Evolutionary conservation across 768 basidiomycete species (phyloP), one percentile per base, ranked within the genome.

Genomic region (Boletus bicolor): DNA sequence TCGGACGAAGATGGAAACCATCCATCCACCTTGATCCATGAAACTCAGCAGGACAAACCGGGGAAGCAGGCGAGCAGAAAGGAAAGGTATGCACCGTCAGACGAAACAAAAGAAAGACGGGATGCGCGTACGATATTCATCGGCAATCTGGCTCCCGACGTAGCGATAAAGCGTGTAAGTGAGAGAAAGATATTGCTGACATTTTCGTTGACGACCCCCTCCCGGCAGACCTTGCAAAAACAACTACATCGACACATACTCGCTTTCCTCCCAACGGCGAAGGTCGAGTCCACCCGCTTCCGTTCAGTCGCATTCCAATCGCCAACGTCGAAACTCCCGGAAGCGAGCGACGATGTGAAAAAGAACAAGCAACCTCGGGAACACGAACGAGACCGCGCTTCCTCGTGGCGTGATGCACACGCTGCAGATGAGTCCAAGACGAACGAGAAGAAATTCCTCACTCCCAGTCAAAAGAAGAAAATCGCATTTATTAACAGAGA

Each of bases 401-500:
- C 82, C 2, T 72, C 78, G 17, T 87, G 89, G 89, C 74, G 77
- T 12, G 76, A 74, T 21, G 71, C 58, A 61, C 78, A 77, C 15
- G 68, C 76, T 17, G 68, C 79, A 19, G 81, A 77, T 34, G 77
- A 68, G 4, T 72, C 75, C 21, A 73, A 73, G 57, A 69, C 71
- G 12, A 78, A 81, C 53, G 78, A 80, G 49, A 88, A 92, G 68
- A 76, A 76, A 37, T 91, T 82, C 69, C 80, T 97, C 49, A 91
- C 83, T 7, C 80, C 91, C 0, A 80, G 79, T 49, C 90, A 97
- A 72, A 98, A 96, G 77, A 91, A 95, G 74, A 90, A 87, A 60
- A 84, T 98, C 51, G 91, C 93, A 0, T 97, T 94, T 71, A 97
- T 98, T 69, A 91, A 93, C 67, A 86, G 86, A 51, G 92, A 96